Conservation (phyloP, 2,329 filamentous ascomycete genomes). For the Hypoxylon sp. region DNA sequence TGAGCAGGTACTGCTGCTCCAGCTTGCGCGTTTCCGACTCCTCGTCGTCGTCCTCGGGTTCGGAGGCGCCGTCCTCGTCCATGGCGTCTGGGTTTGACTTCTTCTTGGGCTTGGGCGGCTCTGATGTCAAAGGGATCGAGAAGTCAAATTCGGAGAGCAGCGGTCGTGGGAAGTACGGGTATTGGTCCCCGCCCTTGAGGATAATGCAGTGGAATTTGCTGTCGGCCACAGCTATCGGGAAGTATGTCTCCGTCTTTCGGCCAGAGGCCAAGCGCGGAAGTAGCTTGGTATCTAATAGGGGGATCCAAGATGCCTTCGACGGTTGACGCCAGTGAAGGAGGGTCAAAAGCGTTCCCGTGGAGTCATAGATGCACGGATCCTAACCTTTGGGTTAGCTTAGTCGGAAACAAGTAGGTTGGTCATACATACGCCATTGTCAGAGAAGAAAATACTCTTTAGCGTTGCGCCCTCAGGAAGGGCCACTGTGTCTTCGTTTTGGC, state of each 20-base stretch:
- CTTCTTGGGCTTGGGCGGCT: constrained; percentile 56
- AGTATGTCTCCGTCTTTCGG: constrained; percentile 90
- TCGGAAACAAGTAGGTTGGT: constrained; percentile 10
- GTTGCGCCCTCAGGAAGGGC: constrained; percentile 80
- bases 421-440: constrained; percentile 80
- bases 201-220: constrained; percentile 98
- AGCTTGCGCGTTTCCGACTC: constrained; percentile 69
- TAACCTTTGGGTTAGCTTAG: constrained; percentile 51
- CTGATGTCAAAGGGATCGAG: constrained; percentile 78
- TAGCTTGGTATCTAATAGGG: constrained; percentile 88
- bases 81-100: constrained; percentile 50
- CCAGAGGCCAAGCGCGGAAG: constrained; percentile 85
- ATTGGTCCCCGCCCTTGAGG: constrained; percentile 91
- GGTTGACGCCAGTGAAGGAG: constrained; percentile 90
- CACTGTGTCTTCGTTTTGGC: constrained; percentile 92
- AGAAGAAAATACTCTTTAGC: constrained; percentile 89
- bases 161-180: constrained; percentile 92
- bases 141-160: constrained; percentile 95
- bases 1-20: constrained; percentile 85
- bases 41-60: constrained; percentile 50
- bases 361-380: constrained; percentile 97
- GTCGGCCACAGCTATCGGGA: constrained; percentile 92
- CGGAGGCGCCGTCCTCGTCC: constrained; percentile 48
- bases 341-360: constrained; percentile 86
- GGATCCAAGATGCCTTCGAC: constrained; percentile 90